Base-by-base conservation (phyloP, 768 basidiomycete species). In the Termitomyces sp. region DNA sequence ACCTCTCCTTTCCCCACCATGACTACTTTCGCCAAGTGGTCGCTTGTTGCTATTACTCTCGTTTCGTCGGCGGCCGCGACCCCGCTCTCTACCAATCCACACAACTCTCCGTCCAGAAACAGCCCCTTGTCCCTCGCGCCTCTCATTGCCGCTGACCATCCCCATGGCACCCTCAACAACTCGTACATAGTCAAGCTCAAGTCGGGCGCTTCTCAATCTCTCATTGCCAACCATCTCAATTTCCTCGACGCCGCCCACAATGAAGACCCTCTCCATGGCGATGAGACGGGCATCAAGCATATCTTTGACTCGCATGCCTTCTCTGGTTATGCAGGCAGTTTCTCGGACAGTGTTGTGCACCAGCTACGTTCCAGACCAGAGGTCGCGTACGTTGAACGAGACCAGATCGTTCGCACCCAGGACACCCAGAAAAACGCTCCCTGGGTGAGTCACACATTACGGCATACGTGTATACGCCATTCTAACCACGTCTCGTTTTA, bases 131-230 rank as follows among this genome's bases (percentile, higher is more conserved):
- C 74, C 15, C 68, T 84, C 45, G 89, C 89, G 9, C 88, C 89
- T 29, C 71, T 91, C 48, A 59, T 79, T 52, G 78, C 75, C 35
- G 73, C 73, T 36, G 73, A 82, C 58, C 85, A 88, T 64, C 80
- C 83, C 50, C 84, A 89, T 70, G 84, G 86, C 49, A 76, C 82
- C 53, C 74, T 95, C 68, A 86, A 89, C 75, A 88, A 95, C 77
- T 90, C 91, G n/a, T 98, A 98, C 75, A 93, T 98, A 59, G 83
- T 98, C 68, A 80, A 94, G 67, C 78, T 98, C 59, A 93, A 91
- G 79, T 78, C 85, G 56, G 85, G 82, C 53, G 59, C 87, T 12
- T 76, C 84, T 5, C 63, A 77, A 9, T 69, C 76, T 16, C 72
- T 86, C 38, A 76, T 88, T 68, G 72, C 82, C 63, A 89, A 86